Evolutionary conservation across 441 rosid genomes (phyloP), one percentile per base, ranked within the genome.

Genomic region (Bocquillonia castaneifolia): DNA sequence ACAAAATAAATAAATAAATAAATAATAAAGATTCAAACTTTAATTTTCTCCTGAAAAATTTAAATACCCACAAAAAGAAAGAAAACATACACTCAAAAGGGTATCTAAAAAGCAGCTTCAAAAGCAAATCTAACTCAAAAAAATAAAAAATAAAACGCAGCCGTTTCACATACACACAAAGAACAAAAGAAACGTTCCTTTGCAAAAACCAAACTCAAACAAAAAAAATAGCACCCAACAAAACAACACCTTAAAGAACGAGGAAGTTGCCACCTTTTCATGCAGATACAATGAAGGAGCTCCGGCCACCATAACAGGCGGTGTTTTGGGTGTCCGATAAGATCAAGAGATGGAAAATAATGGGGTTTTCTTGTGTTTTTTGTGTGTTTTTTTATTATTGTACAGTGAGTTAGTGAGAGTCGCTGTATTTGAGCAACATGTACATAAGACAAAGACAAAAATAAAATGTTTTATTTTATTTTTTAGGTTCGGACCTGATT

Each of bases 281-380:
- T 40, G 7, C 10, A 15, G 20, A 31, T 44, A 56, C 65, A 64
- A 71, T 25, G 36, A 13, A 5, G 15, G 42, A 53, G 72, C 15
- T 10, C 34, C 29, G 61, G 52, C 39, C 0, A 3, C 29, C 18
- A 10, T 25, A 31, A 66, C 69, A 62, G 76, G 78, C 29, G 67
- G 40, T 12, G 59, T 39, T 55, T 42, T 17, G 14, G 64, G 63
- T 23, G 39, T 42, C 31, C 22, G 50, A 22, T 39, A 15, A 31
- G 50, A 76, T 80, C 79, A 15, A 61, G 69, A 78, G 66, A 52
- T 42, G 23, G 4, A 58, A 57, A 52, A 62, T 68, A 72, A 52
- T 32, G 64, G 59, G 28, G 25, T 52, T 69, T 50, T 60, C 31
- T 13, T 67, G 36, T 32, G 60, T 67, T 48, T 48, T 3, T n/a